Percentiles rank a stretch among this genome's conserved stretches.
Conservation (phyloP, 495 filamentous ascomycete species). For the Gamarada debralockiae region DNA sequence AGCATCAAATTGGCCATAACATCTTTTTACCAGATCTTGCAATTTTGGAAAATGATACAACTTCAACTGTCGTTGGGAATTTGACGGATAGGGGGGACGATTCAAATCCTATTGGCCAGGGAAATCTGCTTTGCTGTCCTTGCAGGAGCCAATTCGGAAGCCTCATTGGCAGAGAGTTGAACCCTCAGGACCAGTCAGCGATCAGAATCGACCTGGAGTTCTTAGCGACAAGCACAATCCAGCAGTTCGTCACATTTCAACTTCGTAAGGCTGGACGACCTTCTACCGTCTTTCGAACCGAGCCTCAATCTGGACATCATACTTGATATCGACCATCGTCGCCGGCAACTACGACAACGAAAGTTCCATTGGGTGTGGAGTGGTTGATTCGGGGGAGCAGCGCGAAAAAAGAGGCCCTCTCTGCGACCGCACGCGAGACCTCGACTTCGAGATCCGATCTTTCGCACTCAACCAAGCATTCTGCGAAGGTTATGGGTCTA, state of each 20-base stretch:
- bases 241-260: slow-evolving; percentile 12
- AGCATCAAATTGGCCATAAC: no score
- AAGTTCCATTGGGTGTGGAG: slow-evolving; percentile 26
- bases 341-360: slow-evolving; percentile 15
- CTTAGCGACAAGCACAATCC: slow-evolving; percentile 5
- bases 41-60: no score
- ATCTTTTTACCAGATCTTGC: no score
- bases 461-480: not conserved
- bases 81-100: slow-evolving; percentile 10
- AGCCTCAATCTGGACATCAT: slow-evolving; percentile 15
- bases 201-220: not conserved
- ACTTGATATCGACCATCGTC: slow-evolving; percentile 9
- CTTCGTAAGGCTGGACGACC: slow-evolving; percentile 27
- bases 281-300: slow-evolving; percentile 18
- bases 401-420: slow-evolving; percentile 1
- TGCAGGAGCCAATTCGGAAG: not conserved
- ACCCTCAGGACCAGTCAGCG: slow-evolving; percentile 6
- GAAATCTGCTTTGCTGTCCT: slow-evolving; percentile 2
- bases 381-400: slow-evolving; percentile 16
- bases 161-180: slow-evolving; percentile 10
- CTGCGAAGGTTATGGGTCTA: not conserved
- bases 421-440: slow-evolving; percentile 11
- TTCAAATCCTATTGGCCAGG: slow-evolving; percentile 9
- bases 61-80: no score
- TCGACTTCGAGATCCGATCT: slow-evolving; percentile 9